Evolutionary conservation across 139 green algal genomes (phyloP).

Genomic region (Chlorella sp.): DNA sequence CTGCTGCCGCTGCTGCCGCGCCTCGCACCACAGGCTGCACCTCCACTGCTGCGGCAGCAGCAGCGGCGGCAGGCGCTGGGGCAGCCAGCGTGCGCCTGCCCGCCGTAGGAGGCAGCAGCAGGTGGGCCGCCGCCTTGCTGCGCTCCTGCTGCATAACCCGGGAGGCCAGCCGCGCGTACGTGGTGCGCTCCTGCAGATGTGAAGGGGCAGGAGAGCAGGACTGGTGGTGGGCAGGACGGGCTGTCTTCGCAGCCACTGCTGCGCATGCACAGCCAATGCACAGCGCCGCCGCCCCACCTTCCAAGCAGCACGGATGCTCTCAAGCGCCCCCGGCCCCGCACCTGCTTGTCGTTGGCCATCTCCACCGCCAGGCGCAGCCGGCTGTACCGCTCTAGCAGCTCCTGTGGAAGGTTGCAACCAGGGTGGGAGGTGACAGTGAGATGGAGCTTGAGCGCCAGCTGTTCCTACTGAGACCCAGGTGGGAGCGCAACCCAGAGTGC

Average conservation of each 20-base stretch:
- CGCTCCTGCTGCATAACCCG: conserved; percentile 11
- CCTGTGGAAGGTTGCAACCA: not conserved
- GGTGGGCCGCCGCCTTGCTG: not conserved
- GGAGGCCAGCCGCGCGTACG: conserved; percentile 16
- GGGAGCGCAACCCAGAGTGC: not conserved
- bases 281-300: too few species aligned
- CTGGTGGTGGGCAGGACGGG: not conserved
- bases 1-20: not conserved
- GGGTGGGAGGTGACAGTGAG: too few species aligned
- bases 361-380: conserved; percentile 34
- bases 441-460: not conserved
- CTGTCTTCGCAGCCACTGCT: too few species aligned
- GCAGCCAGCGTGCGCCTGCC: not conserved
- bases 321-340: too few species aligned
- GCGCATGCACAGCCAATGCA: too few species aligned
- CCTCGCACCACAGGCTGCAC: not conserved
- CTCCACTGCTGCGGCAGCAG: not conserved
- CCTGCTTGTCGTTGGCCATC: conserved; percentile 46
- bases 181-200: not conserved
- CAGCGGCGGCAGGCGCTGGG: not conserved
- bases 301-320: too few species aligned
- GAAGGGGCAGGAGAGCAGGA: not conserved
- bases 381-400: conserved; percentile 46
- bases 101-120: not conserved
- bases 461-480: not conserved